These are phyloP conservation scores for Filobasidium wieringae DNA, from an alignment of 768 basidiomycete species.

Conservation along the genomic window DNA sequence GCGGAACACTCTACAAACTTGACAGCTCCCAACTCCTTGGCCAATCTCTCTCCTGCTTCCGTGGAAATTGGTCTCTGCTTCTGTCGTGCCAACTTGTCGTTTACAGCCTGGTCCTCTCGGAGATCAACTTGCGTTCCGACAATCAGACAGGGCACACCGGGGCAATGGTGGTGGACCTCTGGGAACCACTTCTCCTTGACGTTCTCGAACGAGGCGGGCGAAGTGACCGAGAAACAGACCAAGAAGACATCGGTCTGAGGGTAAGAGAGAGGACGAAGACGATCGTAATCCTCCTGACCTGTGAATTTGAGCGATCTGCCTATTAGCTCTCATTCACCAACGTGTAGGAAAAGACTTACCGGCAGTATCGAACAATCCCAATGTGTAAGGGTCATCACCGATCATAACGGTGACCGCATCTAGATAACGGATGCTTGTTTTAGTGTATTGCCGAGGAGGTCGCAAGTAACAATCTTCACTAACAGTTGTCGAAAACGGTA, in stretches of 20 bases:
- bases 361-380: conserved; percentile 97
- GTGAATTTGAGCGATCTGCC: neutral
- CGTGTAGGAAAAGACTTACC: conserved; percentile 49
- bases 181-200: conserved; percentile 99
- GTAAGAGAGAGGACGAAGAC: conserved; percentile 96
- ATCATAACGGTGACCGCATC: conserved; percentile 99
- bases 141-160: conserved; percentile 96
- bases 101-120: conserved; percentile 80
- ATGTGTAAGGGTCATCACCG: conserved; percentile 96
- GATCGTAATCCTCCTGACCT: conserved; percentile 95
- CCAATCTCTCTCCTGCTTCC: conserved; percentile 85
- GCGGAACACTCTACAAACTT: conserved; percentile 99
- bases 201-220: conserved; percentile 97
- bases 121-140: conserved; percentile 98
- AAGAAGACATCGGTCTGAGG: conserved; percentile 99
- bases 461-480: too few relatives aligned
- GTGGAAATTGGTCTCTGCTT: conserved; percentile 83
- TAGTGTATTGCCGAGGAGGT: too few relatives aligned
- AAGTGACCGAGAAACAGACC: conserved; percentile 98
- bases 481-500: conserved; percentile 45
- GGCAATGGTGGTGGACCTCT: conserved; percentile 98
- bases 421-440: conserved; percentile 8
- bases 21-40: conserved; percentile 93
- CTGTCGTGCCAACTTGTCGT: conserved; percentile 89
- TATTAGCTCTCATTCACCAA: neutral